Percentiles rank a stretch among this genome's conserved stretches.
These are phyloP conservation scores for Pseudogymnoascus sp. DNA, from an alignment of 2,329 filamentous ascomycete genomes.

Conservation along the genomic window DNA sequence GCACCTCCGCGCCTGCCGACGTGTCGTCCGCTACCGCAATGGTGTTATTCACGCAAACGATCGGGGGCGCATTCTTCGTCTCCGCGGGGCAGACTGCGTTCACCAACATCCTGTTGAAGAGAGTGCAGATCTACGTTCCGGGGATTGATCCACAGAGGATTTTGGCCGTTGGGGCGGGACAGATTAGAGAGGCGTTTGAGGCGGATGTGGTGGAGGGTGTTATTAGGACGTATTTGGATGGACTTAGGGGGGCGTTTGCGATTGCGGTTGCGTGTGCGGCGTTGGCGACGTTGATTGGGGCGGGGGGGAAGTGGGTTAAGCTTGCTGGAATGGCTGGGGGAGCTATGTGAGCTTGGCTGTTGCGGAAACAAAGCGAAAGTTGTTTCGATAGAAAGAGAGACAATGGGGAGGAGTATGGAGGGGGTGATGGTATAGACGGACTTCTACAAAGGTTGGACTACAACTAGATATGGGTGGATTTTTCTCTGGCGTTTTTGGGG, in stretches of 20 bases:
- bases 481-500: not conserved
- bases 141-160: constrained; percentile 30
- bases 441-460: not conserved
- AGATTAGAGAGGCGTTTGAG: constrained; percentile 44
- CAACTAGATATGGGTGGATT: not conserved
- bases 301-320: constrained; percentile 30
- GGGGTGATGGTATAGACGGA: not conserved
- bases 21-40: constrained; percentile 39
- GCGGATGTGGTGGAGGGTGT: constrained; percentile 42
- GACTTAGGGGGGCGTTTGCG: constrained; percentile 54
- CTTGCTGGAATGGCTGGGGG: not conserved
- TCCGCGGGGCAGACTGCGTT: constrained; percentile 41
- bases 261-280: constrained; percentile 43
- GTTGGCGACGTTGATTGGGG: constrained; percentile 29
- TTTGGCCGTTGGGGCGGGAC: constrained; percentile 41
- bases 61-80: constrained; percentile 43
- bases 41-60: constrained; percentile 39
- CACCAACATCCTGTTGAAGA: constrained; percentile 34
- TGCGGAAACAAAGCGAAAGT: no score
- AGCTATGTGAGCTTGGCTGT: not conserved
- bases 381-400: not conserved
- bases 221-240: constrained; percentile 52
- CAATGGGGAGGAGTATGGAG: not conserved
- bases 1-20: constrained; percentile 32
- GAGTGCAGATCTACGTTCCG: constrained; percentile 30